Conservation (phyloP, 768 basidiomycete genomes). For the Termitomyces sp. region DNA sequence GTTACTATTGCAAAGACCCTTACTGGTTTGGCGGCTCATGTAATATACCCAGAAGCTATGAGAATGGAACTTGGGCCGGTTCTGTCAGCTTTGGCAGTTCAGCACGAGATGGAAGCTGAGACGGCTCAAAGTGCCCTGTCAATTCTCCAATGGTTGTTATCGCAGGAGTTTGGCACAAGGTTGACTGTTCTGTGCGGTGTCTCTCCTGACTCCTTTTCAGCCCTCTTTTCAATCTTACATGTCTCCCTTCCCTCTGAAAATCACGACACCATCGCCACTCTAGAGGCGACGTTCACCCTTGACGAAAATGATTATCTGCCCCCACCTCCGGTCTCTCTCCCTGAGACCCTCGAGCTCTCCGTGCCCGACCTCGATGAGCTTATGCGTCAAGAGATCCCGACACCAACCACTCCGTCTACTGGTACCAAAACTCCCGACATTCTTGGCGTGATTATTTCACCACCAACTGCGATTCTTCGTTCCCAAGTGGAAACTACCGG, state of each 20-base stretch:
- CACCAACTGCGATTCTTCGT: slow-evolving; percentile 56
- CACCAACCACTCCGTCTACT: slow-evolving; percentile 44
- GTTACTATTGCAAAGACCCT: slow-evolving; percentile 21
- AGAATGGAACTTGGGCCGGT: slow-evolving; percentile 30
- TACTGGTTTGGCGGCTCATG: slow-evolving; percentile 15
- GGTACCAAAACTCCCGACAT: slow-evolving; percentile 40
- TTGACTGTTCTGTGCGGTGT: slow-evolving; percentile 46
- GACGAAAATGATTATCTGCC: slow-evolving; percentile 36
- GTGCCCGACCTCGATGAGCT: slow-evolving; percentile 43
- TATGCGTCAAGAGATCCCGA: slow-evolving; percentile 27
- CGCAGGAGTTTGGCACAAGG: slow-evolving; percentile 37
- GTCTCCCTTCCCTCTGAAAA: slow-evolving; percentile 20
- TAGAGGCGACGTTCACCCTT: slow-evolving; percentile 27
- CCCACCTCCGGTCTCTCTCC: slow-evolving; percentile 28
- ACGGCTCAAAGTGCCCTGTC: slow-evolving; percentile 34
- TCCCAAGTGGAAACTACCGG: slow-evolving; percentile 60
- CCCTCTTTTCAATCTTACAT: slow-evolving; percentile 37
- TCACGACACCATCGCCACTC: slow-evolving; percentile 15
- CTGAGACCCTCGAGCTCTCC: slow-evolving; percentile 38
- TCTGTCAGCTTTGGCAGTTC: slow-evolving; percentile 23
- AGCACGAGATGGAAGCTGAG: slow-evolving; percentile 27
- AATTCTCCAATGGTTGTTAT: slow-evolving; percentile 53
- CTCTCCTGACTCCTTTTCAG: slow-evolving; percentile 38
- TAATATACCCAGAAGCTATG: slow-evolving; percentile 23
- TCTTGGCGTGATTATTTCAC: slow-evolving; percentile 55